These are phyloP conservation scores for Cyclotella cryptica DNA, from an alignment of 108 stramenopile genomes.

Conservation along the genomic window DNA sequence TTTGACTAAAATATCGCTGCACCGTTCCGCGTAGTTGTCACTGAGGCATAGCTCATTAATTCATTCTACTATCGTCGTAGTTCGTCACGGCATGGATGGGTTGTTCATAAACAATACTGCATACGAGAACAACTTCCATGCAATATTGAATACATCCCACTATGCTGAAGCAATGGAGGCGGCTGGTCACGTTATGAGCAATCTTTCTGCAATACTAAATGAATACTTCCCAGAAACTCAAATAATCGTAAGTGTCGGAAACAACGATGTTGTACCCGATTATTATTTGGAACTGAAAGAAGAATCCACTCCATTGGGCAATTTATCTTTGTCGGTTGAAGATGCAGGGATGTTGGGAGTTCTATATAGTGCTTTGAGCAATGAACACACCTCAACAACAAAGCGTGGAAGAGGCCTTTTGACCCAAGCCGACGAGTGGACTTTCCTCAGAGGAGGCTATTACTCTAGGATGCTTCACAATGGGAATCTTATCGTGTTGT, in stretches of 20 bases:
- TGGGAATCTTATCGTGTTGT: constrained; percentile 50
- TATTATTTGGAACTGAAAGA: constrained; percentile 62
- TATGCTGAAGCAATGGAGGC: constrained; percentile 29
- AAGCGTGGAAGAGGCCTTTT: constrained; percentile 43
- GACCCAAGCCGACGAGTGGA: constrained; percentile 34
- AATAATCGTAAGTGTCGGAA: constrained; percentile 65
- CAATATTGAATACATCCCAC: constrained; percentile 1
- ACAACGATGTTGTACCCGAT: constrained; percentile 80
- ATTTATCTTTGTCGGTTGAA: constrained; percentile 14
- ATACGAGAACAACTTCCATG: neutral
- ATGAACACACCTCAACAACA: constrained; percentile 10
- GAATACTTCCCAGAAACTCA: constrained; percentile 28
- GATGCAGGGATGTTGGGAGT: constrained; percentile 44
- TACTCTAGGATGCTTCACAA: constrained; percentile 56
- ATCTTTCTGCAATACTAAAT: neutral
- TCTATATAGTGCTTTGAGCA: constrained; percentile 28
- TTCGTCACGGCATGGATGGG: constrained; percentile 41
- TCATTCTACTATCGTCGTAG: neutral
- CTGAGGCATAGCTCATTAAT: neutral
- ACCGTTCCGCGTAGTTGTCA: neutral
- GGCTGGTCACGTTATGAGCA: constrained; percentile 40
- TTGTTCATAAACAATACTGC: constrained; percentile 2
- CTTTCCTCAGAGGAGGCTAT: constrained; percentile 68
- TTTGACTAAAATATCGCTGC: neutral
- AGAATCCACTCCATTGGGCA: constrained; percentile 10